Conservation (phyloP, 495 filamentous ascomycete species). For the Polyplosphaeria fusca region DNA sequence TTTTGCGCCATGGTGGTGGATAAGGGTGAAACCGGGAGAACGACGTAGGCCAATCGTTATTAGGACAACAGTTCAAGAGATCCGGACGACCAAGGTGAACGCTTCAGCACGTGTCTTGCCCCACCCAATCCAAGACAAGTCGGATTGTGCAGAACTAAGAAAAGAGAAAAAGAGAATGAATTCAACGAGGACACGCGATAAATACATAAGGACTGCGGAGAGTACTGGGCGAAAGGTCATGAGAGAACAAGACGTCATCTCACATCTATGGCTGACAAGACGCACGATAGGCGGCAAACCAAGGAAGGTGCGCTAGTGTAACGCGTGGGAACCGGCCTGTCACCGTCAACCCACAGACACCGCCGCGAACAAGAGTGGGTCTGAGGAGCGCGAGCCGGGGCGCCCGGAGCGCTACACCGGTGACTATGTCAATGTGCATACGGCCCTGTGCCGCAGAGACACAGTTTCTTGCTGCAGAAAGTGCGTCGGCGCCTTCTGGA, state of each 20-base stretch:
- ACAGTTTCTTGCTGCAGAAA: not conserved
- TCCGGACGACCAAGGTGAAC: not conserved
- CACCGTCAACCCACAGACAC: no score
- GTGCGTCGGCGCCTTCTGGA: not conserved
- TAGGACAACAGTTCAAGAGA: not conserved
- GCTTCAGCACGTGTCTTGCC: no score
- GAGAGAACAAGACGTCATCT: not conserved
- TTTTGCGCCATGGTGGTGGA: not conserved
- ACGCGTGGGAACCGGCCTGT: not conserved
- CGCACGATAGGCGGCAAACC: not conserved
- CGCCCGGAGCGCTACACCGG: not conserved
- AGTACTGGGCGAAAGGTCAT: not conserved
- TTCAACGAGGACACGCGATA: not conserved
- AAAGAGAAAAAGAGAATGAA: not conserved
- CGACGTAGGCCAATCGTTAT: not conserved
- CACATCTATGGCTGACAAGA: not conserved
- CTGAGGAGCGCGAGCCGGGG: not conserved
- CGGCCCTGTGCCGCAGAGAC: not conserved
- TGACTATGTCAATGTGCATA: slow-evolving; percentile 5
- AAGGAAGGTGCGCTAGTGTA: not conserved
- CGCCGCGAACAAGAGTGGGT: not conserved
- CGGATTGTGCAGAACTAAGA: not conserved
- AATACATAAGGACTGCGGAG: not conserved
- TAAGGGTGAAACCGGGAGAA: not conserved
- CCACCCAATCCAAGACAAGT: not conserved